Evolutionary conservation across 1,284 basidiomycete genomes (phyloP), one percentile per base, ranked within the genome.

Genomic region (Gymnopus androsaceus): DNA sequence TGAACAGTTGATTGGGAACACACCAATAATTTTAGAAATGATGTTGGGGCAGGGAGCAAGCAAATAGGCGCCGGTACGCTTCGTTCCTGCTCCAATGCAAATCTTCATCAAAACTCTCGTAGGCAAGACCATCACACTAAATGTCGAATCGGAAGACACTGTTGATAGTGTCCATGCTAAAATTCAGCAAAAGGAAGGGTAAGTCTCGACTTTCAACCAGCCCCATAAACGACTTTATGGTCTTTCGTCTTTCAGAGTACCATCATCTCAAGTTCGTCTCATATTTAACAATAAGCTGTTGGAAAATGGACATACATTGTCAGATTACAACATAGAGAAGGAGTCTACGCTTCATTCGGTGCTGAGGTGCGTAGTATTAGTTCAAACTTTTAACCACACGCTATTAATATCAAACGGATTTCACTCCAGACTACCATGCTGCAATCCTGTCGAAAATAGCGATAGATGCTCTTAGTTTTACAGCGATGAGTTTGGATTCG

Each of bases 211-310:
- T 23, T 23, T 37, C 34, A 36, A 23, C 33, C 12, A 34, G 7
- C 3, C 25, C 28, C 15, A 7, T 42, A 25, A 15, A 25, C 41
- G 14, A 25, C 14, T 21, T n/a, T n/a, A n/a, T n/a, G n/a, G n/a
- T n/a, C n/a, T n/a, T n/a, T n/a, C 14, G 7, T 8, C 6, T 25
- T 40, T 8, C 48, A 82, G 87, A 9, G 90, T 90, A 55, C 87
- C 88, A 30, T 87, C 87, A 48, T 89, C 92, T 73, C 90, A 93
- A 69, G 88, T 91, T 69, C 87, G 88, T 67, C 76, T 88, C 61
- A 90, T 83, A 74, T 87, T 87, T 66, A 85, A 83, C 62, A 84
- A 85, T 56, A 88, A 87, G 75, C 86, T 88, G 71, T 80, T 89
- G 63, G 86, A 88, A 70, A 86, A 88, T 67, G 85, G 85, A 58